phyloP scores from a whole-genome alignment of 192 early-diverging fungal genomes.

The Physocladia obscura region DNA sequence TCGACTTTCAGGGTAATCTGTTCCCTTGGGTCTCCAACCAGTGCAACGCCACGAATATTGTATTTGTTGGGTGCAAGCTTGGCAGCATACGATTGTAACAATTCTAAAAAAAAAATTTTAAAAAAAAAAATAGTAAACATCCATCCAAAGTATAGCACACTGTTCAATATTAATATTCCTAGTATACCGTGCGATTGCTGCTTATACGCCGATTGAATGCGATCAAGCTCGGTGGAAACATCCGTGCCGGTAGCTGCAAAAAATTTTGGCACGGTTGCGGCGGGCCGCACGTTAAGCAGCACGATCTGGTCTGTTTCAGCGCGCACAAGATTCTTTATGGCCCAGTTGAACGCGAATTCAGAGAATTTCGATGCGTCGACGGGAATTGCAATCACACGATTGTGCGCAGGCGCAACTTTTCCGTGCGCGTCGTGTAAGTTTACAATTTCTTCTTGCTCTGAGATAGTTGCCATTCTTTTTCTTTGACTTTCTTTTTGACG shows the following conservation, averaged over 20 bases:
- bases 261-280: background rate
- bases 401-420: too few relatives aligned
- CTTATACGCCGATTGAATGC: background rate
- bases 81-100: slow-evolving; percentile 15
- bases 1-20: slow-evolving; percentile 56
- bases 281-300: slow-evolving; percentile 11
- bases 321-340: slow-evolving; percentile 33
- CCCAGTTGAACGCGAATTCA: slow-evolving; percentile 39
- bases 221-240: background rate
- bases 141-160: background rate
- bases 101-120: background rate
- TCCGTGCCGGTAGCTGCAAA: background rate
- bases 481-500: too few relatives aligned
- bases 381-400: slow-evolving; percentile 25
- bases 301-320: slow-evolving; percentile 35
- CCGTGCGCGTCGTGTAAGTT: background rate
- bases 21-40: slow-evolving; percentile 56
- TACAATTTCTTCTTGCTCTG: slow-evolving; percentile 7
- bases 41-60: slow-evolving; percentile 33
- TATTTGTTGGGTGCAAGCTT: slow-evolving; percentile 32
- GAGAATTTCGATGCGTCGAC: slow-evolving; percentile 25
- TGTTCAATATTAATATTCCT: background rate
- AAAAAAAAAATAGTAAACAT: background rate
- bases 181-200: background rate
- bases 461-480: too few relatives aligned